Evolutionary conservation across 192 early-diverging fungal species (phyloP).

Genomic region (Entophlyctis luteolus): DNA sequence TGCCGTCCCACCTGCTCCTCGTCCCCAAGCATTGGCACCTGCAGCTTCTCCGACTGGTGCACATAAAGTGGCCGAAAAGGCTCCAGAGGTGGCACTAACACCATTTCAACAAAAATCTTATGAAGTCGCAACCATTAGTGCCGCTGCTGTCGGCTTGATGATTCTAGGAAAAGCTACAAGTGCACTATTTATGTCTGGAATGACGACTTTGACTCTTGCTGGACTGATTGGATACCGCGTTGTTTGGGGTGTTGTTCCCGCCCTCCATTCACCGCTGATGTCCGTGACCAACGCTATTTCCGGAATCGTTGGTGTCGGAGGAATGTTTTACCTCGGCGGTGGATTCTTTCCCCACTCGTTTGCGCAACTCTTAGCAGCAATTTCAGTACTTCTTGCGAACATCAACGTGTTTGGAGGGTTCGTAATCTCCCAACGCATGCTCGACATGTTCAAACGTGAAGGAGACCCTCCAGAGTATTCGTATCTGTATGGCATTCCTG

Average conservation of each 20-base stretch:
- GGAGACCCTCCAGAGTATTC: constrained; percentile 35
- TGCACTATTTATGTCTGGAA: constrained; percentile 21
- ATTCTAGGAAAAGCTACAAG: constrained; percentile 26
- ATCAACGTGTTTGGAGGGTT: constrained; percentile 41
- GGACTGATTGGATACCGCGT: constrained; percentile 37
- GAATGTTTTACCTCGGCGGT: constrained; percentile 39
- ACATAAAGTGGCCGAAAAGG: background rate
- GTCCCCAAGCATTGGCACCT: constrained; percentile 17
- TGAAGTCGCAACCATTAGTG: constrained; percentile 26
- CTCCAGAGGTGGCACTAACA: constrained; percentile 19
- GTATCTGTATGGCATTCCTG: constrained; percentile 32
- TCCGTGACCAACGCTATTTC: constrained; percentile 40
- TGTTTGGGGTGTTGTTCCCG: constrained; percentile 39
- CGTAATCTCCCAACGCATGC: constrained; percentile 36
- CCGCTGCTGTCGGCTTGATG: constrained; percentile 10
- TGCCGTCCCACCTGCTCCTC: constrained; percentile 8
- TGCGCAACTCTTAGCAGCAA: constrained; percentile 32
- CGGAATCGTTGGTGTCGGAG: constrained; percentile 37
- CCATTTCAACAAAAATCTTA: constrained; percentile 25
- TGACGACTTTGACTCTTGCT: constrained; percentile 32
- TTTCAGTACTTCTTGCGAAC: constrained; percentile 32
- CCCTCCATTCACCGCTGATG: constrained; percentile 40
- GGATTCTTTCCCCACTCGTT: constrained; percentile 27
- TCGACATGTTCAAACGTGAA: constrained; percentile 39
- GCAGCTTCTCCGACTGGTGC: constrained; percentile 1